Evolutionary conservation across 1,284 basidiomycete species (phyloP), one percentile per base, ranked within the genome.

Genomic region (Leccinum fallax): DNA sequence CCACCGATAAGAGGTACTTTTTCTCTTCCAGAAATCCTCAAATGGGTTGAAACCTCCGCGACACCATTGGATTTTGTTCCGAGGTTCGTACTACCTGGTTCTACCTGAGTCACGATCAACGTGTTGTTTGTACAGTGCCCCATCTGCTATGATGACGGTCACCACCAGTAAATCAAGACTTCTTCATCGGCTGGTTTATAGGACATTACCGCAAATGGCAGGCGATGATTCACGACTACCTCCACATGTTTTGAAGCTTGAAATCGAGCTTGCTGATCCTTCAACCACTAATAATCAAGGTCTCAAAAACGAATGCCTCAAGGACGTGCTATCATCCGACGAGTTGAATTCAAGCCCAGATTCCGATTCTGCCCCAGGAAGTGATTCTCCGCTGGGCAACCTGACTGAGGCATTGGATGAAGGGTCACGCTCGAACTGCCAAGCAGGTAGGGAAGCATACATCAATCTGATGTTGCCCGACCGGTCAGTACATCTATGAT

Each of bases 161-260:
- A 63, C 73, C 9, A 79, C 78, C 8, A 60, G 67, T 21, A 69
- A 78, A 62, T 81, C 81, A 63, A 77, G 68, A 58, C 63, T 80
- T 55, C 59, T 86, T 11, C 84, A 85, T 65, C 83, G 87, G 32
- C 71, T 91, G 30, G 69, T 85, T 53, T 92, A 91, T 70, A 80
- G 76, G 63, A 78, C 79, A 11, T 60, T 79, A 34, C 63, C 70
- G 13, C 66, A 65, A 30, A 51, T 51, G 32, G 34, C 43, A 61
- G 60, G 53, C 34, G 60, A 67, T 11, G 46, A 16, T 58, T 57
- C 57, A 24, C 51, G 53, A n/a, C 57, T 58, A 36, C 64, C 61
- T 21, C 66, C 63, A 2, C 65, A 70, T 28, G 61, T 76, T 48
- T 63, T 82, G 32, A 77, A 74, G 54, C 76, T 78, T 51, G 81